Percentiles rank a stretch among this genome's conserved stretches.
These are phyloP conservation scores for Boechera divaricarpa DNA, from an alignment of 345 rosid species.

Conservation along the genomic window DNA sequence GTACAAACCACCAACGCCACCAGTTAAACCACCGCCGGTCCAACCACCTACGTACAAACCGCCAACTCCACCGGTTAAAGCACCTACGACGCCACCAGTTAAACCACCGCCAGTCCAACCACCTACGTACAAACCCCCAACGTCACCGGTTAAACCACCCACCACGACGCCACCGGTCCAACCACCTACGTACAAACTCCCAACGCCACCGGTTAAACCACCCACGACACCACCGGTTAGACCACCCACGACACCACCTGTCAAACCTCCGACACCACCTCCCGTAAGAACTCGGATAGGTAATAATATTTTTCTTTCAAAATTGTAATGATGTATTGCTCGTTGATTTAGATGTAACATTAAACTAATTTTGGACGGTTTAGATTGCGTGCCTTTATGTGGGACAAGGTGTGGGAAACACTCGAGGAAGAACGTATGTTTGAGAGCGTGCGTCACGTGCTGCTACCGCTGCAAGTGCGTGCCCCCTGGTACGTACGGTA, in stretches of 20 bases:
- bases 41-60: slow-evolving; percentile 24
- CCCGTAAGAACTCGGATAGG: slow-evolving; percentile 62
- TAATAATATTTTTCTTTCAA: slow-evolving; percentile 30
- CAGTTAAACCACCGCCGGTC: slow-evolving; percentile 5
- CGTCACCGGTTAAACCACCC: slow-evolving; percentile 38
- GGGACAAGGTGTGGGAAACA: slow-evolving; percentile 73
- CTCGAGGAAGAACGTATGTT: slow-evolving; percentile 68
- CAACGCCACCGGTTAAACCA: background rate
- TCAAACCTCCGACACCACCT: slow-evolving; percentile 42
- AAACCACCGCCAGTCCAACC: slow-evolving; percentile 19
- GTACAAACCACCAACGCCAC: slow-evolving; percentile 28
- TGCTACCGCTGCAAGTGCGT: slow-evolving; percentile 93
- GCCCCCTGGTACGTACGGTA: slow-evolving; percentile 94
- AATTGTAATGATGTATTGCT: background rate
- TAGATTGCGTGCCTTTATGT: slow-evolving; percentile 82
- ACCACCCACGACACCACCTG: background rate
- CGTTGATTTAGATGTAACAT: background rate
- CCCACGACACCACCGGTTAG: slow-evolving; percentile 37
- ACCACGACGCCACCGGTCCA: background rate
- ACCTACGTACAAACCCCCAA: slow-evolving; percentile 8
- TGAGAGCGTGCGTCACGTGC: slow-evolving; percentile 87
- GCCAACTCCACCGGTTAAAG: slow-evolving; percentile 1
- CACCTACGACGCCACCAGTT: slow-evolving; percentile 24
- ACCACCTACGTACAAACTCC: slow-evolving; percentile 16
- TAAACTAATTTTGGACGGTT: slow-evolving; percentile 23